Base-by-base conservation (phyloP, 352 stramenopile genomes). In the Globisporangium nodosum region DNA sequence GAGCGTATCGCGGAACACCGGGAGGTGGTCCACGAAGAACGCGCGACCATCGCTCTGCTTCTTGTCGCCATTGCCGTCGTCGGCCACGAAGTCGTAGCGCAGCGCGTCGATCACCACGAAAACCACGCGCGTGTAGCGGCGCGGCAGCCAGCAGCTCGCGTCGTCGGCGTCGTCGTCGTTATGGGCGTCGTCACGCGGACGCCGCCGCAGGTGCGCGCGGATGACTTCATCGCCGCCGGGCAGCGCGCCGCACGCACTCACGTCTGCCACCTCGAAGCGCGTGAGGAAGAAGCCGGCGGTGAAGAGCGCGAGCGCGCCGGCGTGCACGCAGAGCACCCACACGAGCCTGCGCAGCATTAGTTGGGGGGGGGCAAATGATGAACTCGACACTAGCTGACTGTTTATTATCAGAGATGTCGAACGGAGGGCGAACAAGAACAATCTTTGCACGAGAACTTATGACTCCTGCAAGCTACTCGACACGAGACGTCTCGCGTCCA, bases 81-180 rank as follows among this genome's bases (percentile, higher is more conserved):
- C 57, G 30, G 48, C 39, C 72, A 97, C 71, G 74, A 99, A 99
- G 73, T 99, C 97, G 69, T 98, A 99, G 35, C 96, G 81, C 49
- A 99, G 73, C 18, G 96, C 97, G 68, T 99, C 97, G 20, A 99
- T 90, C 2, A 99, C 88, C 15, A 99, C 67, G 61, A 99, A 93
- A 13, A 98, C 81, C 40, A 98, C 75, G 52, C 86, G 78, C 18
- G 78, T 67, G 67, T 93, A 96, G 61, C 78, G 78, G 30, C 62
- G 69, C 37, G 78, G 71, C 72, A 88, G 81, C 87, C 86, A 94
- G 72, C 87, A 96, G 33, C 62, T n/a, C 45, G 15, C 20, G 45
- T 49, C 20, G n/a, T 31, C 56, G 52, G 60, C 42, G 2, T 45
- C 50, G 52, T 37, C 63, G 49, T 18, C 70, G 37, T 9, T 50